Evolutionary conservation across 2,329 filamentous ascomycete species (phyloP), one percentile per base, ranked within the genome.

Genomic region (Phaeophleospora eucalypticola): DNA sequence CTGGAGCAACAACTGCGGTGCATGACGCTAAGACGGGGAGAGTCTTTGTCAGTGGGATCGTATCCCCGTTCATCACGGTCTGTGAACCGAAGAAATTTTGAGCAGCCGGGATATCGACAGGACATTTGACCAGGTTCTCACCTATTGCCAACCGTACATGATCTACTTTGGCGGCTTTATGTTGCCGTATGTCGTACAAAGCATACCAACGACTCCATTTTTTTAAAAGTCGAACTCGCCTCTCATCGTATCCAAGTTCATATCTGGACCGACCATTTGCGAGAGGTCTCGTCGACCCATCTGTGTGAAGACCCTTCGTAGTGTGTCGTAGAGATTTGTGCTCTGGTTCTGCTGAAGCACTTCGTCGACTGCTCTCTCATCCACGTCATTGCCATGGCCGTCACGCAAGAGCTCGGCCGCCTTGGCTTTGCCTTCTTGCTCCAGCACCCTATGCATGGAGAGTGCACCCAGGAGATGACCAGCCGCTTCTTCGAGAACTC

Each of bases 331-430:
- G 49, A 98, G 73, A 62, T 96, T 98, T 41, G 90, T 96, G 74
- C 89, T 95, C 66, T 94, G 84, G 70, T 98, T 98, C 74, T 97
- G 91, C 42, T 85, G 85, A 45, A 94, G 85, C 83, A 95, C 89
- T 51, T 86, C 79, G 63, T 95, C 87, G 16, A 96, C 76, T 57
- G 87, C 82, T 46, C 80, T 82, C 60, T 96, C 89, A 18, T 71
- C 72, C 3, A 83, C 73, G 32, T 68, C 70, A 35, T 71, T 73
- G 12, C 66, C 67, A 4, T 61, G 61, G 9, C 72, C 78, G 43
- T 83, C 85, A 1, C 71, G 71, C 3, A 95, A 78, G 12, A 95
- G 83, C 71, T 96, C 88, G 45, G 87, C 78, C 3, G 89, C 91
- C 68, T 87, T 84, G 64, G 88, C 85, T 48, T 88, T 80, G 3